These are phyloP conservation scores for Ophiocordyceps camponoti-floridani DNA, from an alignment of 2,329 filamentous ascomycete species.

Conservation along the genomic window DNA sequence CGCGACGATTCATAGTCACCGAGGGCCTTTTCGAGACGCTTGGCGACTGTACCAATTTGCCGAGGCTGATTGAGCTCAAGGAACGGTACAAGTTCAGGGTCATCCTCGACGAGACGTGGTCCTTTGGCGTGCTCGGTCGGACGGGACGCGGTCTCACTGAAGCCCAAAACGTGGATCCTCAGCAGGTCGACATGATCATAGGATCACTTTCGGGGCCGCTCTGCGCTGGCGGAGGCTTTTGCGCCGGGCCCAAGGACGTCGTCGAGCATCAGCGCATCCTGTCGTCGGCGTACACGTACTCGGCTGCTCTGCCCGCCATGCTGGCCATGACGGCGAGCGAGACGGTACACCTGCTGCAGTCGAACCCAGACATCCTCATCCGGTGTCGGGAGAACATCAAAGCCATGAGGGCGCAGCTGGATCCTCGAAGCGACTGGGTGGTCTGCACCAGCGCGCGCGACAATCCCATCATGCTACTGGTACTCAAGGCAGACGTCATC, in stretches of 20 bases:
- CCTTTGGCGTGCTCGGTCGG: conserved; percentile 82
- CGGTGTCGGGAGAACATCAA: conserved; percentile 75
- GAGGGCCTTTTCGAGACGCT: conserved; percentile 87
- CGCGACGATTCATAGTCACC: conserved; percentile 85
- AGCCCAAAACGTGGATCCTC: conserved; percentile 86
- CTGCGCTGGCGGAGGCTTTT: conserved; percentile 89
- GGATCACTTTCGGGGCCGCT: conserved; percentile 81
- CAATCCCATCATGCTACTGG: conserved; percentile 74
- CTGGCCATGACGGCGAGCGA: conserved; percentile 91
- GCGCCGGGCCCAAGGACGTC: conserved; percentile 77
- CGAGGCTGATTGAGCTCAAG: conserved; percentile 83
- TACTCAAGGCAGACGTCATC: conserved; percentile 70
- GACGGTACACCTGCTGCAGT: conserved; percentile 70
- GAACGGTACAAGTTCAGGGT: conserved; percentile 95
- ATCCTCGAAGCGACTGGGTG: conserved; percentile 89
- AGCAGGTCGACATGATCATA: conserved; percentile 92
- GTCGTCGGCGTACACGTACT: conserved; percentile 85
- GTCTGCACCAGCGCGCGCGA: conserved; percentile 62
- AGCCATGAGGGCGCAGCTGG: conserved; percentile 69
- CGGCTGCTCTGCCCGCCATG: conserved; percentile 83
- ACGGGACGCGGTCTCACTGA: conserved; percentile 88
- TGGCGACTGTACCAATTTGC: conserved; percentile 71
- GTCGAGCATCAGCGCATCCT: conserved; percentile 93
- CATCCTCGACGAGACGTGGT: conserved; percentile 94
- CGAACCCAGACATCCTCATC: conserved; percentile 63